Base-by-base conservation (phyloP, 768 basidiomycete genomes). In the Rhizopogon sp. region DNA sequence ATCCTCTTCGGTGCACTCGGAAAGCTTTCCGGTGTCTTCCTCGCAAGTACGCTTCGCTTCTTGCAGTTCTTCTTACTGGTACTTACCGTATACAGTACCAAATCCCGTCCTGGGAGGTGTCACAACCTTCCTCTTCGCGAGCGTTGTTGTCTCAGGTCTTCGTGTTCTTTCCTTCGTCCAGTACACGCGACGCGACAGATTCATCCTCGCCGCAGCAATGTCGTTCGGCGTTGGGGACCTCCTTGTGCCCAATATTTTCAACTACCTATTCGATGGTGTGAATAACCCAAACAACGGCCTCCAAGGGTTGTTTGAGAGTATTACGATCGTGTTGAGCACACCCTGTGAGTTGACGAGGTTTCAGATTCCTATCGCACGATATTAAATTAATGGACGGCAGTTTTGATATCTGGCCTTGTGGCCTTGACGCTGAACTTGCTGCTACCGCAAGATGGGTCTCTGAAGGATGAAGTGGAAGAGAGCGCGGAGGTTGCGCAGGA, bases 81-180 rank as follows among this genome's bases (percentile, higher is more conserved):
- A 20, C 10, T 42, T 5, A 33, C 37, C 39, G 11, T 17, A 35
- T 69, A 25, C 56, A 80, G 79, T 94, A 56, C 92, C 91, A 1
- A 84, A 87, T 62, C 75, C 90, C 0, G 90, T 91, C 6, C 78
- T 91, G 0, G 91, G 90, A 2, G 90, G 90, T 3, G 89, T 93
- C 3, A 94, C 90, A 11, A 92, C 90, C 3, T 93, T 93, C 77
- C 76, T 93, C 10, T 93, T 93, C 64, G 85, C 88, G 0, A 84
- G 77, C 39, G 90, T 93, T 28, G 77, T 80, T 14, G 79, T 81
- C 6, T 87, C 86, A 0, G 90, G 91, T 33, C 50, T 88, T 28
- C 80, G 87, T 22, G 87, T 93, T 3, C 74, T 94, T 28, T 75
- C 82, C 3, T 79, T 79, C 59, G 71, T 79, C 33, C 61, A 67